Base-by-base conservation (phyloP, 306 rosid species). In the Corylus heterophylla region DNA sequence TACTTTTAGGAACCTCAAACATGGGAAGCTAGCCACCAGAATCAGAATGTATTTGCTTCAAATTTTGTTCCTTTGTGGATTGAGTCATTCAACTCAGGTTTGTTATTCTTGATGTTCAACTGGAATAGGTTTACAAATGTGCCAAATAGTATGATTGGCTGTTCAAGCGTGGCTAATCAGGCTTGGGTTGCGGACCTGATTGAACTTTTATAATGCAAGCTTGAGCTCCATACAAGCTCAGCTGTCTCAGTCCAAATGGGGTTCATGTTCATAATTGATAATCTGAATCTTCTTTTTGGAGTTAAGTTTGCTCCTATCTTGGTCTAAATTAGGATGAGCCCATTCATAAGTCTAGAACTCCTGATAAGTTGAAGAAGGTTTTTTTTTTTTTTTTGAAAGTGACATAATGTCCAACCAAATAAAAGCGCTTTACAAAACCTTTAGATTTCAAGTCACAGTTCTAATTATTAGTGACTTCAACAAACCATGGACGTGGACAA, bases 61-160 rank as follows among this genome's bases (percentile, higher is more conserved):
- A 95, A 95, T 79, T 95, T 95, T 80, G 78, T 93, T 69, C 99
- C 98, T 47, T 71, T 95, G 79, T 95, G 99, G 99, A 76, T 93
- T 58, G 81, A 91, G 84, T 90, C 97, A 27, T 89, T 95, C 79
- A 74, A 85, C 87, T 89, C 94, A 74, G 95, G 97, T 92, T 78
- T 81, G 86, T 69, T 35, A 61, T 49, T 77, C 63, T 67, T 51
- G 17, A 58, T 66, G 73, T 59, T 35, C 76, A 71, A 49, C 63
- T 27, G 47, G 74, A 64, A 50, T 74, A 73, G 47, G 22, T 18
- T 67, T 16, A 48, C 54, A 10, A 11, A 61, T 48, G 50, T 42
- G 39, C 73, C 69, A 10, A 66, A 76, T 48, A 25, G 48, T 35
- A 29, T 61, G 63, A 39, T 11, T 37, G 39, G 31, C 72, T 80